Evolutionary conservation across 805 yeast genomes (phyloP).

Genomic region (Starmerella roubikii): DNA sequence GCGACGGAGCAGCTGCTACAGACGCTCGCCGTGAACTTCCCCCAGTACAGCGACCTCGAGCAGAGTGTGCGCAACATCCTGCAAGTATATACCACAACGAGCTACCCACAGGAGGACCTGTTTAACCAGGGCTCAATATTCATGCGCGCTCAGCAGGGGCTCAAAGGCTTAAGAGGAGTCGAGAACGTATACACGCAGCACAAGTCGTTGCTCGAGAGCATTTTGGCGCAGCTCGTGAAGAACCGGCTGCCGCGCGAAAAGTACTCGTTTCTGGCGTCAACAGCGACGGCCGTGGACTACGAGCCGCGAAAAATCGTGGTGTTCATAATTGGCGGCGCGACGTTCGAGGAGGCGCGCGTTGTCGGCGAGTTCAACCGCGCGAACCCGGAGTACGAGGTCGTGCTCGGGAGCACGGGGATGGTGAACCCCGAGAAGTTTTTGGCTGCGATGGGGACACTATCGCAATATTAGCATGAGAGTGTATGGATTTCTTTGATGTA

Average conservation of each 20-base stretch:
- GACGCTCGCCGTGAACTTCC: conserved; percentile 23
- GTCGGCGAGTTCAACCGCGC: conserved; percentile 54
- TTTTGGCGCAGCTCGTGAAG: conserved; percentile 31
- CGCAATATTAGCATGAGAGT: too few species aligned
- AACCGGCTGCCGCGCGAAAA: conserved; percentile 30
- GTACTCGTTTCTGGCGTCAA: conserved; percentile 33
- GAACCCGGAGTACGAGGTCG: conserved; percentile 42
- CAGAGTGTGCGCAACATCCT: conserved; percentile 36
- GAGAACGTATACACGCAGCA: conserved; percentile 76
- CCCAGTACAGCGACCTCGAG: conserved; percentile 16
- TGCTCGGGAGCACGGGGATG: conserved; percentile 67
- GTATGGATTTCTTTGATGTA: too few species aligned
- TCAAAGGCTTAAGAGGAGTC: conserved; percentile 31
- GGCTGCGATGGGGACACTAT: conserved; percentile 1
- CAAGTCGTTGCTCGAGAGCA: conserved; percentile 51
- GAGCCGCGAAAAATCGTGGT: conserved; percentile 27
- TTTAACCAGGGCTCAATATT: conserved; percentile 29
- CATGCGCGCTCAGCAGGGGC: conserved; percentile 31
- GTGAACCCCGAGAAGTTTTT: conserved; percentile 12
- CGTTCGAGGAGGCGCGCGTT: conserved; percentile 82
- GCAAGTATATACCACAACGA: conserved; percentile 24
- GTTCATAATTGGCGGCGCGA: conserved; percentile 65
- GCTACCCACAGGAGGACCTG: conserved; percentile 33
- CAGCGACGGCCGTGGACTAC: conserved; percentile 16
- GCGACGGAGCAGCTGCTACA: conserved; percentile 31